Conservation (phyloP, 805 yeast genomes). For the Tetrapisispora namnaoensis region DNA sequence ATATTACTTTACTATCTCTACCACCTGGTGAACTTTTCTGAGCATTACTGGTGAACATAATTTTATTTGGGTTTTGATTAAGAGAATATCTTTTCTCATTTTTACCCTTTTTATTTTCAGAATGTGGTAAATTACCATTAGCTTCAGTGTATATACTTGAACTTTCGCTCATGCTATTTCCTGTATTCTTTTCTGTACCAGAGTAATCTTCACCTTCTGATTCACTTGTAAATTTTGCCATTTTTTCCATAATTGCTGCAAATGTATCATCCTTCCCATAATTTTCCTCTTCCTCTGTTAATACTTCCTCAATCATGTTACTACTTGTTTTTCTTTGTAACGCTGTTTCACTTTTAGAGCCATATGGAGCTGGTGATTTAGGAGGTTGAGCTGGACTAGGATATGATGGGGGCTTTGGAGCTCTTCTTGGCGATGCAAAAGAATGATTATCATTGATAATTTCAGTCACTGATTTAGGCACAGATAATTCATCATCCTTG, state of each 20-base stretch:
- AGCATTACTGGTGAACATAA: conserved; percentile 16
- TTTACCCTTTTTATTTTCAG: neutral
- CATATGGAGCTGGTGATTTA: conserved; percentile 3
- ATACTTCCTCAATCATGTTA: neutral
- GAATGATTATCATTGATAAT: conserved; percentile 1
- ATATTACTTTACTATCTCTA: conserved; percentile 6
- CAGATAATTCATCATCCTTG: neutral
- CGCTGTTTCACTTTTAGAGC: too few relatives aligned
- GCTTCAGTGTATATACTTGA: conserved; percentile 4
- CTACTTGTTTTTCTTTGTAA: neutral
- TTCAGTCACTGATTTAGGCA: conserved; percentile 1
- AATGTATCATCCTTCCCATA: conserved; percentile 1
- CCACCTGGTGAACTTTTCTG: conserved; percentile 10
- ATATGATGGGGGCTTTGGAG: conserved; percentile 55
- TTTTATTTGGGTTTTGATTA: conserved; percentile 18
- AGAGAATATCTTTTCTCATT: conserved; percentile 6
- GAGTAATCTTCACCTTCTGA: neutral
- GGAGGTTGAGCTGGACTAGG: conserved; percentile 34
- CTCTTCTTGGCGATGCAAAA: conserved; percentile 59
- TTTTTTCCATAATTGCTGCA: conserved; percentile 1
- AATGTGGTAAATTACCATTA: neutral
- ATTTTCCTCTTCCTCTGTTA: neutral
- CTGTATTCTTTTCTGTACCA: neutral
- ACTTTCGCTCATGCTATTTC: neutral
- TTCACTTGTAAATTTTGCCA: neutral